Evolutionary conservation across 768 basidiomycete genomes (phyloP), one percentile per base, ranked within the genome.

Genomic region (Boletellus ananas): DNA sequence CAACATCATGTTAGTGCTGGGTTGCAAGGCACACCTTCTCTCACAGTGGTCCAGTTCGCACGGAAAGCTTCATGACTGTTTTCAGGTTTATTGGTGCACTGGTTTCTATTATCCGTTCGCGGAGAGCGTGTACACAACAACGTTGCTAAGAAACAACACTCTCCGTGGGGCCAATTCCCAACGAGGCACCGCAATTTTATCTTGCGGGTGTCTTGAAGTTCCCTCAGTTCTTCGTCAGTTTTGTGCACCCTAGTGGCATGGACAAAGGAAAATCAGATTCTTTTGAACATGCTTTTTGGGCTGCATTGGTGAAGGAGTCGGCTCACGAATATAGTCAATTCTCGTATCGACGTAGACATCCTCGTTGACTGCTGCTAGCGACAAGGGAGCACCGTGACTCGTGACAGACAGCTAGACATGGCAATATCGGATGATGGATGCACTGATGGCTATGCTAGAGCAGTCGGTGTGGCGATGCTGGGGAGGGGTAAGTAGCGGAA

Each of bases 351-450:
- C n/a, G n/a, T n/a, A n/a, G n/a, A n/a, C n/a, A n/a, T n/a, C n/a
- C n/a, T n/a, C n/a, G n/a, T n/a, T n/a, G n/a, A n/a, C n/a, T n/a
- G n/a, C n/a, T n/a, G n/a, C n/a, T n/a, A n/a, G n/a, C n/a, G n/a
- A n/a, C n/a, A n/a, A n/a, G n/a, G n/a, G n/a, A n/a, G n/a, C n/a
- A n/a, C n/a, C n/a, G n/a, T n/a, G n/a, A n/a, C n/a, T n/a, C n/a
- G n/a, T n/a, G n/a, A n/a, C n/a, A n/a, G n/a, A n/a, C n/a, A n/a
- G n/a, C n/a, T n/a, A n/a, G n/a, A n/a, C n/a, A n/a, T n/a, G n/a
- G n/a, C n/a, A n/a, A n/a, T n/a, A n/a, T 94, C 76, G 84, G 29
- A 95, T 95, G 93, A 91, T 98, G 87, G 96, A 97, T 59, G 90
- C 91, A 0, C 76, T 98, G 76, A 77, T 95, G 42, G 84, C 84